Percentiles rank a stretch among this genome's conserved stretches.
Evolutionary conservation across 257 asterid genomes (phyloP).

Genomic region (Plectranthus barbatus): DNA sequence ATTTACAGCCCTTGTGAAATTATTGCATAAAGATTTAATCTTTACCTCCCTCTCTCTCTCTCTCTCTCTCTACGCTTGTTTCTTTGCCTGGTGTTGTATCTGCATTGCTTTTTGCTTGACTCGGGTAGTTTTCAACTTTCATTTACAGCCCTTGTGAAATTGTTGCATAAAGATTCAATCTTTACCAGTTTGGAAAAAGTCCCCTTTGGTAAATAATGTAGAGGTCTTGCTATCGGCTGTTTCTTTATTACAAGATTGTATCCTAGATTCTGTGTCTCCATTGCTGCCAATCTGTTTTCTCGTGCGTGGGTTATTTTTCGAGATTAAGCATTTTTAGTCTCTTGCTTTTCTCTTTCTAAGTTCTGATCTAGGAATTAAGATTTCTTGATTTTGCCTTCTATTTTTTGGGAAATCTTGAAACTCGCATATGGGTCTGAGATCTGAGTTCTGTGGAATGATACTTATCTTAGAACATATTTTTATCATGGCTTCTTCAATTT

Average conservation of each 20-base stretch:
- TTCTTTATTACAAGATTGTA: constrained; percentile 6
- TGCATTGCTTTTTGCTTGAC: constrained; percentile 2
- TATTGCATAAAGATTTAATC: constrained; percentile 13
- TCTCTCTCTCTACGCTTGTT: background rate
- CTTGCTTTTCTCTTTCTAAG: background rate
- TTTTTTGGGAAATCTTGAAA: background rate
- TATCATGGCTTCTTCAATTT: too few species aligned
- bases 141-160: constrained; percentile 6
- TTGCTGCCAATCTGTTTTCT: constrained; percentile 4
- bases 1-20: constrained; percentile 6
- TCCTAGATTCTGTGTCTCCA: constrained; percentile 10
- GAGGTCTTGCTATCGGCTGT: constrained; percentile 2
- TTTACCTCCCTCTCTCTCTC: background rate
- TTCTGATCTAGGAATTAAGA: constrained; percentile 2
- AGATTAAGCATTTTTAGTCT: background rate
- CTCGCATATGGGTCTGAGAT: constrained; percentile 1
- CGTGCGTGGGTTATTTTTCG: too few species aligned
- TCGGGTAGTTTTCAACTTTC: background rate
- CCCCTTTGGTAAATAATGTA: background rate
- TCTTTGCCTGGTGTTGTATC: background rate
- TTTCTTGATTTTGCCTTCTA: background rate
- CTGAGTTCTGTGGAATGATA: background rate
- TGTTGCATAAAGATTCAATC: constrained; percentile 13
- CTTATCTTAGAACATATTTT: background rate
- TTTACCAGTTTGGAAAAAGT: background rate